Evolutionary conservation across 371 early-diverging fungal genomes (phyloP), one percentile per base, ranked within the genome.

Genomic region (Mucor racemosus): DNA sequence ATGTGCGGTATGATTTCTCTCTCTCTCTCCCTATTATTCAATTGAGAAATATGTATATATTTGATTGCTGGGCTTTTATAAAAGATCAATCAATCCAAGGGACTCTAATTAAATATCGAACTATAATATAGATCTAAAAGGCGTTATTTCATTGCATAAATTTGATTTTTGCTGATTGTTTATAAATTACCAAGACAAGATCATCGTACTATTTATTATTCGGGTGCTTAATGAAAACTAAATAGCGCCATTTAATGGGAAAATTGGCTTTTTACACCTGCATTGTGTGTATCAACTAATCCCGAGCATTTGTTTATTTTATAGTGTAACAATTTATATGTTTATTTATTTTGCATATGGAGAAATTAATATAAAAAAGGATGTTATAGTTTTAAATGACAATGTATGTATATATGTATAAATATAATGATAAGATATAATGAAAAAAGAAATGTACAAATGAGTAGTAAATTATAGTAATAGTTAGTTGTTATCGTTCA

Each of bases 381-480:
- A 5, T 38, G 50, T 48, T 48, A 0, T 50, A 7, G n/a, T 50
- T 54, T n/a, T 48, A 9, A 26, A n/a, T 48, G 50, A 17, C 7
- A 17, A 44, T 21, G 7, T 55, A n/a, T 55, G 1, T 55, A 35
- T 55, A 55, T 35, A 35, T 14, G 5, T 55, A 34, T 15, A n/a
- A n/a, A n/a, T n/a, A n/a, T n/a, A n/a, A n/a, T n/a, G n/a, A n/a
- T n/a, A 50, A 50, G n/a, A 44, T 44, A n/a, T 44, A 17, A 50
- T 50, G 50, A 50, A 19, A 50, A 26, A 55, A 7, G 35, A 55
- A 55, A 50, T 50, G 50, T 50, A 50, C 50, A 50, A 50, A 50
- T 50, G 50, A 19, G 21, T n/a, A 34, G 35, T 34, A 55, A 44
- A 44, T 44, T n/a, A 55, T 55, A 34, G 50, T 50, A 50, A 50